Conservation (phyloP, 2,329 filamentous ascomycete genomes). For the Trichoderma aggressivum region DNA sequence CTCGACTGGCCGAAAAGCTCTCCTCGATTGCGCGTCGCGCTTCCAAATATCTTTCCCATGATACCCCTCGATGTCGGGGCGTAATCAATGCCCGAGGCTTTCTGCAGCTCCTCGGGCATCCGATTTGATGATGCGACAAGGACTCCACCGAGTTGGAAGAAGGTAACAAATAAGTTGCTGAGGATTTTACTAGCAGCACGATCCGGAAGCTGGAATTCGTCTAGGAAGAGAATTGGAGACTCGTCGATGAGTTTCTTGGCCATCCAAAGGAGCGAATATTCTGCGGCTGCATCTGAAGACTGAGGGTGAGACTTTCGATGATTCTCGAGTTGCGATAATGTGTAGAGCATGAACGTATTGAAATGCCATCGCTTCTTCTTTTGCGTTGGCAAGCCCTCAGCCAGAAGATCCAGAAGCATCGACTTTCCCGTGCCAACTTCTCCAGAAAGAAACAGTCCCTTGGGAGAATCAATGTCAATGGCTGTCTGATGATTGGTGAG, state of each 20-base stretch:
- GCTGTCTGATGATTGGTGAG: conserved; percentile 69
- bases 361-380: conserved; percentile 79
- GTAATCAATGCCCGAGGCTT: conserved; percentile 70
- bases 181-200: conserved; percentile 74
- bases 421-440: conserved; percentile 82
- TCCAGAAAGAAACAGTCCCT: conserved; percentile 72
- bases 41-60: conserved; percentile 47
- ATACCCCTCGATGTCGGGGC: conserved; percentile 53
- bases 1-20: conserved; percentile 59
- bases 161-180: conserved; percentile 72
- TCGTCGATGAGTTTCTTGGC: conserved; percentile 72
- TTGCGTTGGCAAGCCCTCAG: conserved; percentile 68
- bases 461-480: conserved; percentile 67
- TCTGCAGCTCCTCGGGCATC: conserved; percentile 77
- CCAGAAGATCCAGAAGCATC: conserved; percentile 81
- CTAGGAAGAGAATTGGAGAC: conserved; percentile 73
- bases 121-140: conserved; percentile 77
- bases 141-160: conserved; percentile 80
- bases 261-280: conserved; percentile 70
- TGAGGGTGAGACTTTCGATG: conserved; percentile 46
- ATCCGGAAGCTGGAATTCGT: conserved; percentile 82
- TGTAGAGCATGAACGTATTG: conserved; percentile 81
- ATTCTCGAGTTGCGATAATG: conserved; percentile 66
- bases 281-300: conserved; percentile 24
- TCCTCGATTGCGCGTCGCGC: conserved; percentile 36